These are phyloP conservation scores for Malbranchea cinnamomea DNA, from an alignment of 2,329 filamentous ascomycete genomes.

Conservation along the genomic window DNA sequence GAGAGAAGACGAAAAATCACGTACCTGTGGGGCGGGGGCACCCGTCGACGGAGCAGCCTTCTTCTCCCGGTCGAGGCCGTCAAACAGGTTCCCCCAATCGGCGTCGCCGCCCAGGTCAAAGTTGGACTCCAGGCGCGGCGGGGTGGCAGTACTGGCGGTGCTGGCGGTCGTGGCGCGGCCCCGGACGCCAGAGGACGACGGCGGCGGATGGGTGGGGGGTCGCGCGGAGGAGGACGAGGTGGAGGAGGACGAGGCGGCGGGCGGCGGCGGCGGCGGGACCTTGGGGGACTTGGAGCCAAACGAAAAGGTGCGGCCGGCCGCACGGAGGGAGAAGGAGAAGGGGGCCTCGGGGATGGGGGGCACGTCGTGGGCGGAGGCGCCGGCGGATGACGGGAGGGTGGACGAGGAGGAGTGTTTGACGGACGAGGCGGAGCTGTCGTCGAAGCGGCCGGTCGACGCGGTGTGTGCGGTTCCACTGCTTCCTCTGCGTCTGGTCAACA, in stretches of 20 bases:
- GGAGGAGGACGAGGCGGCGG: conserved; percentile 12
- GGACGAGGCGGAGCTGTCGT: conserved; percentile 33
- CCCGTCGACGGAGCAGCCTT: conserved; percentile 11
- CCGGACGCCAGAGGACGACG: conserved; percentile 16
- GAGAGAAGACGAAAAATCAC: not conserved
- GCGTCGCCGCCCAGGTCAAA: conserved; percentile 27
- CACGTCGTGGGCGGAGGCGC: conserved; percentile 28
- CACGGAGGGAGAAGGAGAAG: conserved; percentile 25
- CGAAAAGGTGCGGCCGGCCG: conserved; percentile 38
- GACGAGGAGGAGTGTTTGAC: conserved; percentile 40
- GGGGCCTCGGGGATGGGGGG: conserved; percentile 26
- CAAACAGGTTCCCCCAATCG: conserved; percentile 39
- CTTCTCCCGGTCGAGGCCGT: conserved; percentile 26
- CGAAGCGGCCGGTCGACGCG: conserved; percentile 28
- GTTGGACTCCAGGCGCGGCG: conserved; percentile 34
- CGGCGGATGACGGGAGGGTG: conserved; percentile 40
- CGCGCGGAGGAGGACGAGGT: conserved; percentile 9
- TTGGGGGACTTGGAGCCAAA: conserved; percentile 33
- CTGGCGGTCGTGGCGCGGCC: conserved; percentile 37
- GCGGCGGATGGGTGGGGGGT: conserved; percentile 3
- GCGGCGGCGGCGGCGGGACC: conserved; percentile 12
- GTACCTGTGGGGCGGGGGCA: conserved; percentile 6
- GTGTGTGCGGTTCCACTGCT: conserved; percentile 36
- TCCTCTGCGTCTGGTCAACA: conserved; percentile 24
- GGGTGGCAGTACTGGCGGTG: conserved; percentile 36